These are phyloP conservation scores for Hirsutella minnesotensis DNA, from an alignment of 2,329 filamentous ascomycete species.

Conservation along the genomic window DNA sequence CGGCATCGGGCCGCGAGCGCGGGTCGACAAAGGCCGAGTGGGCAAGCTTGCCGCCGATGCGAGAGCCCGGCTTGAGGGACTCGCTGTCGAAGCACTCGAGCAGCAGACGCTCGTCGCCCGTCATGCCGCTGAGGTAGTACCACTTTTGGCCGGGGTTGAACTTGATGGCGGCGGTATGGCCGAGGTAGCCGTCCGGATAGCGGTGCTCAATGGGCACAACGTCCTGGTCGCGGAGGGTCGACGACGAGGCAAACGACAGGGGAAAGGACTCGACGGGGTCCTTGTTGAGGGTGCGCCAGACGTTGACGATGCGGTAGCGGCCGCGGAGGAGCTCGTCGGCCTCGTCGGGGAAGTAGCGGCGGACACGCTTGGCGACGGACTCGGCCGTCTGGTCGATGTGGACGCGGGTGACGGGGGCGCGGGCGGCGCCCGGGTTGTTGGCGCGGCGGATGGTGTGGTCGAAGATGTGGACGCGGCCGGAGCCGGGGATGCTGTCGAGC, in stretches of 20 bases:
- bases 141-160: constrained; percentile 54
- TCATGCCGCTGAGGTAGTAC: constrained; percentile 75
- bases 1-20: constrained; percentile 55
- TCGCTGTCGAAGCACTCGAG: constrained; percentile 71
- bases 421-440: constrained; percentile 36
- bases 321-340: constrained; percentile 56
- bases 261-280: constrained; percentile 54
- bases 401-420: constrained; percentile 57
- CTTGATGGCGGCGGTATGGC: constrained; percentile 62
- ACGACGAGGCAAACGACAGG: constrained; percentile 56
- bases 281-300: constrained; percentile 60
- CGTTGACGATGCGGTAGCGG: constrained; percentile 75
- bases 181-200: constrained; percentile 51
- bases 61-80: constrained; percentile 32
- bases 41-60: constrained; percentile 46
- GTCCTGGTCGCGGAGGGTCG: constrained; percentile 48
- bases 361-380: constrained; percentile 56
- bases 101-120: constrained; percentile 56
- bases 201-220: constrained; percentile 63
- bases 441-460: constrained; percentile 79
- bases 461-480: constrained; percentile 60
- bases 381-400: constrained; percentile 74
- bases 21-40: constrained; percentile 76
- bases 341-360: constrained; percentile 53
- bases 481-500: constrained; percentile 53